Evolutionary conservation across 2,329 filamentous ascomycete species (phyloP).

Genomic region (Capronia epimyces): DNA sequence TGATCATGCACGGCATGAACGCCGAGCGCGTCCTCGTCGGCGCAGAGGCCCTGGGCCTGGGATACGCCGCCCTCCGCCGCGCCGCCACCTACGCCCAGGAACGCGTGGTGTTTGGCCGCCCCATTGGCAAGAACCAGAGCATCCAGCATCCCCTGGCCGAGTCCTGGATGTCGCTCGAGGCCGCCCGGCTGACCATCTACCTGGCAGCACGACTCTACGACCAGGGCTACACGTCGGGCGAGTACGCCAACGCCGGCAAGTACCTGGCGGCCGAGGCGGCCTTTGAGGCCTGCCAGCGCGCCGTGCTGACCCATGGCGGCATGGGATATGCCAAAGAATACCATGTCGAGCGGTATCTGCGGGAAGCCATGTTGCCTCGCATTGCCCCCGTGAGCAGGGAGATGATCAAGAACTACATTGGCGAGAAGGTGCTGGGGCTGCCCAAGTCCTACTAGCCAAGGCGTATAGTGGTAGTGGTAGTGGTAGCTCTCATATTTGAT

Average conservation of each 20-base stretch:
- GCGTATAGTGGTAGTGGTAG: too few species aligned
- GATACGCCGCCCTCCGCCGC: slow-evolving; percentile 41
- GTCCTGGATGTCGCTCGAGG: slow-evolving; percentile 58
- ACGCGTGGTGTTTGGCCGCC: slow-evolving; percentile 50
- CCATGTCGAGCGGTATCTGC: slow-evolving; percentile 56
- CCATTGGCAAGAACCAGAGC: slow-evolving; percentile 56
- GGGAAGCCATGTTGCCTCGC: slow-evolving; percentile 55
- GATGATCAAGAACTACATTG: slow-evolving; percentile 44
- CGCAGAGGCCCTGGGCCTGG: slow-evolving; percentile 41
- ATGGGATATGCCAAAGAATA: slow-evolving; percentile 62
- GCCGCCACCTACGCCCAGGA: slow-evolving; percentile 46
- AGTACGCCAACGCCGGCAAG: slow-evolving; percentile 54
- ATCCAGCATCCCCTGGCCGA: slow-evolving; percentile 55
- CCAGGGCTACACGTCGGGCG: slow-evolving; percentile 46
- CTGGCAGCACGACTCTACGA: slow-evolving; percentile 57
- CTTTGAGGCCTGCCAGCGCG: slow-evolving; percentile 55
- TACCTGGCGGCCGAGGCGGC: slow-evolving; percentile 57
- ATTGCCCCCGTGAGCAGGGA: slow-evolving; percentile 56
- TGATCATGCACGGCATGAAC: slow-evolving; percentile 40
- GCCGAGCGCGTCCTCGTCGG: slow-evolving; percentile 37
- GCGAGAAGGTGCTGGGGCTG: slow-evolving; percentile 41
- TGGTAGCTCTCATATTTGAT: too few species aligned
- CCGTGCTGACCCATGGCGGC: slow-evolving; percentile 54
- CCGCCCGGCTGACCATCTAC: slow-evolving; percentile 57
- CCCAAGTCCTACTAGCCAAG: slow-evolving; percentile 42